Base-by-base conservation (phyloP, 1,284 basidiomycete species). In the Puccinia hordei region DNA sequence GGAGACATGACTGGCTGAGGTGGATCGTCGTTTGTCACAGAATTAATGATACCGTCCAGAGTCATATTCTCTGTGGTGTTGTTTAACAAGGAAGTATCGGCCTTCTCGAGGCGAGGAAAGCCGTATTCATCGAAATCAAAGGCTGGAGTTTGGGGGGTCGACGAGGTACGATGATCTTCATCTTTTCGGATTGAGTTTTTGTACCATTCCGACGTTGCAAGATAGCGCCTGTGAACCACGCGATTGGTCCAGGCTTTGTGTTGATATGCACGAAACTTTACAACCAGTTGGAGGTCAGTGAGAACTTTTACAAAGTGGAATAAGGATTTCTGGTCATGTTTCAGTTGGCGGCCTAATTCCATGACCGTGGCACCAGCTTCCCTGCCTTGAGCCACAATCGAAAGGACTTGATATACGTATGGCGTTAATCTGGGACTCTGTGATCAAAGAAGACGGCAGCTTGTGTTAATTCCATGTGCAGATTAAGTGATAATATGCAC, bases 321-420 rank as follows among this genome's bases (percentile, higher is more conserved):
- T 83, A 92, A 92, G 0, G 92, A 92, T 86, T 94, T 95, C 84
- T 93, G 92, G 84, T 95, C 93, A 83, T 94, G 93, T 65, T 90
- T 90, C n/a, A 93, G 91, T 82, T 89, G 88, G 82, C 90, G 89
- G 53, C 92, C 92, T 15, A 96, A 88, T 55, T 92, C 89, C 15
- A 93, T 89, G 65, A 92, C 91, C 19, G 92, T 91, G 3, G 93
- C 88, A 10, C 94, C 94, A 22, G 88, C 86, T 81, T 92, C 91
- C 81, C 93, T 87, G 2, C 91, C 91, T 68, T 92, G 89, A 49
- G 92, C 91, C 83, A 96, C 90, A 72, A 93, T 88, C 85, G 95
- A 93, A n/a, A 96, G 88, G 2, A 91, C 90, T n/a, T 90, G 89
- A 84, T 94, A 95, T 2, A 93, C 91, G 89, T 92, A 91, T 0